A percentile compares a stretch with the other conserved stretches of the same genome.
These are phyloP conservation scores for Cenococcum geophilum DNA, from an alignment of 495 filamentous ascomycete genomes.

Conservation along the genomic window DNA sequence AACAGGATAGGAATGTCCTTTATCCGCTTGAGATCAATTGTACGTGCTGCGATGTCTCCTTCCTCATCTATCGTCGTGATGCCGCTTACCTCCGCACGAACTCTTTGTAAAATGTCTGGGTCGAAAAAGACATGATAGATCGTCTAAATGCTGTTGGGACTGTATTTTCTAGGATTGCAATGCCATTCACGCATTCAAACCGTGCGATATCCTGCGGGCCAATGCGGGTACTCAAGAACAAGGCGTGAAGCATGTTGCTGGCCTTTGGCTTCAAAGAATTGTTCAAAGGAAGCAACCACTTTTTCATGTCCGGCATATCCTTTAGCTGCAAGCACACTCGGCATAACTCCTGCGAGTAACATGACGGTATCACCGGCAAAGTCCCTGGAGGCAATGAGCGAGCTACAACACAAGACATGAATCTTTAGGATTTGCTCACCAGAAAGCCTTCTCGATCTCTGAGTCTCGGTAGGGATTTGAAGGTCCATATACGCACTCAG, in stretches of 20 bases:
- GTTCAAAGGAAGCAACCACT: not conserved
- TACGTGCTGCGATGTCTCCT: not conserved
- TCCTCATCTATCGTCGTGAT: no score
- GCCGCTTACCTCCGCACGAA: no score
- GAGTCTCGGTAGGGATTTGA: slow-evolving; percentile 46
- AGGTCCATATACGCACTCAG: slow-evolving; percentile 46
- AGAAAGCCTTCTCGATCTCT: slow-evolving; percentile 42
- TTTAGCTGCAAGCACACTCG: not conserved
- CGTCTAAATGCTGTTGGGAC: slow-evolving; percentile 6
- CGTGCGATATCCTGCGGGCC: slow-evolving; percentile 11
- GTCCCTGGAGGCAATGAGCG: not conserved
- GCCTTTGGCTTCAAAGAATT: not conserved
- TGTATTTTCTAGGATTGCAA: slow-evolving; percentile 10
- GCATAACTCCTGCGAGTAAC: not conserved
- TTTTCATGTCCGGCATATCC: not conserved
- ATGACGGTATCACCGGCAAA: not conserved
- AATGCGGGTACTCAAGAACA: no score
- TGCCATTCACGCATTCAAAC: slow-evolving; percentile 10
- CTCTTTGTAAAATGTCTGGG: not conserved
- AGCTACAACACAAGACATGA: not conserved
- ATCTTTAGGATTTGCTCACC: slow-evolving; percentile 33
- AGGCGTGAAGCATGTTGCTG: no score
- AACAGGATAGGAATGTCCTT: no score
- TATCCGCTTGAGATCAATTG: not conserved
- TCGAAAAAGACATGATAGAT: not conserved